phyloP scores from a whole-genome alignment of 257 asterid species.

The Nicotiana knightiana region DNA sequence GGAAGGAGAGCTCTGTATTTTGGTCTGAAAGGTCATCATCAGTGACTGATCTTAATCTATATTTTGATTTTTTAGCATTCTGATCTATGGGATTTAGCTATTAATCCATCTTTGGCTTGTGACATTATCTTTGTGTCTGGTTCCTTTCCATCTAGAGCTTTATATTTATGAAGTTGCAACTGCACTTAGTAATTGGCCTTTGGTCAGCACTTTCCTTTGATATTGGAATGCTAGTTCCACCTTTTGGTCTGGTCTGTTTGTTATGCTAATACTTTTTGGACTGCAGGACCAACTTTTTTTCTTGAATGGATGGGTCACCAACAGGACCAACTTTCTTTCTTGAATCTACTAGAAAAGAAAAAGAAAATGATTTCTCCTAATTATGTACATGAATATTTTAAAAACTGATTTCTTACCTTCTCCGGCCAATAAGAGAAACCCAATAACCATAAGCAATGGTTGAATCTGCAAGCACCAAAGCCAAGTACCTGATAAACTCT shows the following conservation, averaged over 20 bases:
- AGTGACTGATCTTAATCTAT: not conserved
- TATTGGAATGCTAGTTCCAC: not conserved
- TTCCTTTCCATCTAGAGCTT: not conserved
- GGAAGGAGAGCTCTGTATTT: not conserved
- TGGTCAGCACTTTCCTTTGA: not conserved
- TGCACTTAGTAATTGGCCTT: not conserved
- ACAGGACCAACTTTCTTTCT: too few species aligned
- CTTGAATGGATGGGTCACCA: too few species aligned
- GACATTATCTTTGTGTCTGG: not conserved
- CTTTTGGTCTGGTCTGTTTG: not conserved
- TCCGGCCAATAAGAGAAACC: slow-evolving; percentile 45
- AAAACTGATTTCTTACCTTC: slow-evolving; percentile 34
- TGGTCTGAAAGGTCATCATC: not conserved
- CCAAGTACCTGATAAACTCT: not conserved
- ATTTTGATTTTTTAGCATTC: not conserved
- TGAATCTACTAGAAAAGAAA: not conserved
- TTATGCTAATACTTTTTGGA: not conserved
- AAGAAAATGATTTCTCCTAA: too few species aligned
- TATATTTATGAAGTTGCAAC: not conserved
- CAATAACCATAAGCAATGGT: slow-evolving; percentile 57
- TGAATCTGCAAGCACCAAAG: slow-evolving; percentile 37
- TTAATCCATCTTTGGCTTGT: not conserved
- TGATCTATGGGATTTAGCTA: not conserved
- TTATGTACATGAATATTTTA: too few species aligned
- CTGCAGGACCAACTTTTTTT: too few species aligned